A percentile compares a stretch with the other conserved stretches of the same genome.
Conservation (phyloP, 148 eudicot genomes). For the Oxyria digyna region DNA sequence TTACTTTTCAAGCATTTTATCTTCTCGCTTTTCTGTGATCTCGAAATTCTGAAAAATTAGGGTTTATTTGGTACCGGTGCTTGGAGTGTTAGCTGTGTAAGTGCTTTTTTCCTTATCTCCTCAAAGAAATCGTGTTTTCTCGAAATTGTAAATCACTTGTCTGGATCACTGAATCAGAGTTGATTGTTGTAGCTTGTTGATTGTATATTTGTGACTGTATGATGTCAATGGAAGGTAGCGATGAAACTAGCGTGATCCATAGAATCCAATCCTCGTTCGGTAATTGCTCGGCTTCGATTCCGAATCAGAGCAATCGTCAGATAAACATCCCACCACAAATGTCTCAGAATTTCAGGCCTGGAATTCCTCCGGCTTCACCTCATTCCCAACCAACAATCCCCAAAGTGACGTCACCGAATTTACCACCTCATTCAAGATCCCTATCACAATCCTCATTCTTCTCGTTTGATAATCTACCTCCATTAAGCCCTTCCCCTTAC, state of each 20-base stretch:
- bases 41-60: neutral
- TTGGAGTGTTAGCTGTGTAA: neutral
- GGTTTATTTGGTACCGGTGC: neutral
- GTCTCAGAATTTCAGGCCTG: constrained; percentile 21
- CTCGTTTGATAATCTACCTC: constrained; percentile 33
- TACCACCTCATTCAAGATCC: constrained; percentile 22
- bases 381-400: constrained; percentile 1
- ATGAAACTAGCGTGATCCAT: constrained; percentile 23
- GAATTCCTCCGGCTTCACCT: constrained; percentile 14
- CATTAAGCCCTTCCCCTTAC: constrained; percentile 20
- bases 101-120: neutral
- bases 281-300: constrained; percentile 21
- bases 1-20: neutral
- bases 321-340: constrained; percentile 14
- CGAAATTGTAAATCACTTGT: neutral
- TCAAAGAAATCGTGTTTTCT: neutral
- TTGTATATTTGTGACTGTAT: neutral
- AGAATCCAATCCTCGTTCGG: constrained; percentile 20
- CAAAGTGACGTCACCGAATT: neutral
- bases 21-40: neutral
- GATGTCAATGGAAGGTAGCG: constrained; percentile 21
- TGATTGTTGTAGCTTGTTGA: neutral
- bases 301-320: constrained; percentile 13
- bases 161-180: neutral
- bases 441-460: constrained; percentile 31